Evolutionary conservation across 2,329 filamentous ascomycete genomes (phyloP).

Genomic region (Aspergillus versicolor): DNA sequence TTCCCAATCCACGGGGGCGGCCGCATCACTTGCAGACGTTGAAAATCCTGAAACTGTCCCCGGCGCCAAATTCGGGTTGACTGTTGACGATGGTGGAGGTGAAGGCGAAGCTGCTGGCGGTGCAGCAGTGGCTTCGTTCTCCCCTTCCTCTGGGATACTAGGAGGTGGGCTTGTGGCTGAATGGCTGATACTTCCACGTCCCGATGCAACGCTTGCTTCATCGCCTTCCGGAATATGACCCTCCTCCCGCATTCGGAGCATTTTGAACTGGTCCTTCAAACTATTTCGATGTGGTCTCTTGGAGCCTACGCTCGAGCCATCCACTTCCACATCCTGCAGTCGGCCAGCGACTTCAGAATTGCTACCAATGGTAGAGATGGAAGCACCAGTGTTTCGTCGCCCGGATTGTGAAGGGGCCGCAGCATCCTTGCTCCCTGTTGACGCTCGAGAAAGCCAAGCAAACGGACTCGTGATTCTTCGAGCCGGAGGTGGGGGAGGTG

Average conservation of each 20-base stretch:
- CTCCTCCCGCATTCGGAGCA: constrained; percentile 73
- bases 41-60: constrained; percentile 82
- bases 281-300: constrained; percentile 59
- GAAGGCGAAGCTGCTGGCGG: constrained; percentile 28
- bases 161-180: constrained; percentile 50
- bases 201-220: constrained; percentile 51
- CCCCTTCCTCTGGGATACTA: constrained; percentile 48
- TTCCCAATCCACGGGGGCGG: constrained; percentile 90
- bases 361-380: constrained; percentile 73
- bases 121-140: constrained; percentile 35
- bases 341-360: constrained; percentile 76
- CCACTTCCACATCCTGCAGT: constrained; percentile 62
- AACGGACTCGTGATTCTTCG: constrained; percentile 87
- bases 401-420: constrained; percentile 52
- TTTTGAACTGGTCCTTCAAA: constrained; percentile 75
- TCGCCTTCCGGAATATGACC: constrained; percentile 59
- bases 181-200: constrained; percentile 43
- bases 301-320: constrained; percentile 46
- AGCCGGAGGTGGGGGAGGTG: constrained; percentile 42
- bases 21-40: constrained; percentile 63
- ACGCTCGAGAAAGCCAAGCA: constrained; percentile 74
- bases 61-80: constrained; percentile 72
- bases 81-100: constrained; percentile 53
- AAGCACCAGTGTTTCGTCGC: constrained; percentile 75
- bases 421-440: constrained; percentile 54